A percentile compares a stretch with the other conserved stretches of the same genome.
phyloP scores from a whole-genome alignment of 2,329 filamentous ascomycete genomes.

The Penicillium polonicum region DNA sequence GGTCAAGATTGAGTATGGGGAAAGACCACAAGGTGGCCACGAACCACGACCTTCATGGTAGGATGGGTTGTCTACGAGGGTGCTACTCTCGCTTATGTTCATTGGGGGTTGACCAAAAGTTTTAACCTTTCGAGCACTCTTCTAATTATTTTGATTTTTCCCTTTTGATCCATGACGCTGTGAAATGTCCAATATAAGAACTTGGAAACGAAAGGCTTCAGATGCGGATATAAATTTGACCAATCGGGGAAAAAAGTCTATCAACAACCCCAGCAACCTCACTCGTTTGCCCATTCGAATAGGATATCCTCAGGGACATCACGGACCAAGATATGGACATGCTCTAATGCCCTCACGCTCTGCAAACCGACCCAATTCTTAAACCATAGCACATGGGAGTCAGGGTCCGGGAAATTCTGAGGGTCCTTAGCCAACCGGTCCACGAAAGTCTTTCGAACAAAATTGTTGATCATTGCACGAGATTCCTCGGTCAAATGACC shows the following conservation, averaged over 20 bases:
- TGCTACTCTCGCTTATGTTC: not conserved
- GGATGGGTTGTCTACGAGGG: not conserved
- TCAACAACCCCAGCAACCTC: not conserved
- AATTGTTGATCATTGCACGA: conserved; percentile 49
- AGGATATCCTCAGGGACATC: conserved; percentile 49
- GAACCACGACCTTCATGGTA: not conserved
- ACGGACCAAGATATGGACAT: conserved; percentile 56
- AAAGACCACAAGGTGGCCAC: not conserved
- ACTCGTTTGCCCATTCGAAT: conserved; percentile 46
- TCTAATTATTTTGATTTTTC: not conserved
- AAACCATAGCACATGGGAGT: conserved; percentile 60
- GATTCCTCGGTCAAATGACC: conserved; percentile 54
- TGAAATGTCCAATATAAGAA: not conserved
- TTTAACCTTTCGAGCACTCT: not conserved
- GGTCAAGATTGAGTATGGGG: conserved; percentile 23
- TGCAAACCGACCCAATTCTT: conserved; percentile 64
- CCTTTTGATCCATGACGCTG: not conserved
- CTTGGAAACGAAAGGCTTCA: not conserved
- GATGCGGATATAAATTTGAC: not conserved
- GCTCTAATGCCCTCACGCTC: conserved; percentile 59
- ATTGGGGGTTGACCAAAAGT: not conserved
- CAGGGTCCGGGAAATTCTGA: conserved; percentile 31
- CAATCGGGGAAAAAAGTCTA: not conserved
- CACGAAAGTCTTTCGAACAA: conserved; percentile 53
- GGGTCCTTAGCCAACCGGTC: conserved; percentile 39